Base-by-base conservation (phyloP, 305 asterid species). In the Fraxinus ornus region DNA sequence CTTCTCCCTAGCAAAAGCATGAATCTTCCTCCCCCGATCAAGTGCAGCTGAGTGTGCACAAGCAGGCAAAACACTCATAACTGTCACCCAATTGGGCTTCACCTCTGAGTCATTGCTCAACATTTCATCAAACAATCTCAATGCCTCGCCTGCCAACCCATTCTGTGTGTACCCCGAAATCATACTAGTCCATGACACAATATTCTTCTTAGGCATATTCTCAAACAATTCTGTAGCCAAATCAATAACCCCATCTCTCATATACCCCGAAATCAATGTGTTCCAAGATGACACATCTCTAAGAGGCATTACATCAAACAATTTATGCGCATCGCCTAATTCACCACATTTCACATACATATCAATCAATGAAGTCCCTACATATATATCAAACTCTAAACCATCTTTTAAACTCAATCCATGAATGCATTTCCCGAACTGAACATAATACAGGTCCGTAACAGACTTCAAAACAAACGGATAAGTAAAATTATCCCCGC, bases 141-240 rank as follows among this genome's bases (percentile, higher is more conserved):
- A 81, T 0, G 98, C 95, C 78, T 87, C 84, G 21, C 85, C 90
- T 0, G 89, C 88, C 49, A 89, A 81, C 47, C 97, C 95, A 80
- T 93, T 94, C 87, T 92, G 98, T 39, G 97, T 84, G 90, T 90
- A 94, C 71, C 98, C 98, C 0, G 97, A 94, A 33, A 94, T 93
- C 97, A 94, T 93, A 3, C 92, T 89, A 2, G 97, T 94, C 98
- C 97, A 94, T 4, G 98, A 93, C 47, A 94, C 88, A 13, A 94
- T 88, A 81, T 86, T 93, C 86, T 81, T 91, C 78, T 26, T 35
- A 1, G 89, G 89, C 95, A 93, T 94, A 39, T 74, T 77, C 7
- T 86, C 84, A 80, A 94, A 94, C 85, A 93, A 57, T 68, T 86
- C 88, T 60, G 87, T 80, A 7, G 97, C 97, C 19, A 77, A 80